Evolutionary conservation across 139 green algal genomes (phyloP).

Genomic region (Chlorella sp.): DNA sequence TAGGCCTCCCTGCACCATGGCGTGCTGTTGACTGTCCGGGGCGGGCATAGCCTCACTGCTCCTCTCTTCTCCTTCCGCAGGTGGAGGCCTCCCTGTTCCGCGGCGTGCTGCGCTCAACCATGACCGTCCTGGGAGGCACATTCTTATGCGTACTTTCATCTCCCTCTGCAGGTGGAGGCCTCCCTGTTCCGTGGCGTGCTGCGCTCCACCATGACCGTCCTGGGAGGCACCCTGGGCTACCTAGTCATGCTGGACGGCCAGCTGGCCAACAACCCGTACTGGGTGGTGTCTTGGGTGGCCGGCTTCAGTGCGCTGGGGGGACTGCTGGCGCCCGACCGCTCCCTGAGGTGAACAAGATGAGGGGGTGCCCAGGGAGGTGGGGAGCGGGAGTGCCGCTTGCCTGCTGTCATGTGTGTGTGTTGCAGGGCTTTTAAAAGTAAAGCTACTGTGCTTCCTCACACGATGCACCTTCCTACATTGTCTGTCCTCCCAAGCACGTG

Average conservation of each 20-base stretch:
- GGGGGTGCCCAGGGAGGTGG: not conserved
- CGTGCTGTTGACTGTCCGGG: too few species aligned
- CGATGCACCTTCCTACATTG: not conserved
- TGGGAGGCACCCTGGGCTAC: slow-evolving; percentile 23
- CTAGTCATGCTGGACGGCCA: slow-evolving; percentile 35
- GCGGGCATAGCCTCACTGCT: too few species aligned
- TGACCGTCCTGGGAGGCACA: not conserved
- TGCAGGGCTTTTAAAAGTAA: too few species aligned
- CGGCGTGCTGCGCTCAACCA: not conserved
- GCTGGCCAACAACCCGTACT: slow-evolving; percentile 33
- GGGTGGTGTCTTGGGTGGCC: not conserved
- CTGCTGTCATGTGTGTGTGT: not conserved
- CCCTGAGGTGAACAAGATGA: slow-evolving; percentile 8
- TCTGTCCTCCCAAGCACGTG: too few species aligned
- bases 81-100: slow-evolving; percentile 25
- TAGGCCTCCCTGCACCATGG: too few species aligned
- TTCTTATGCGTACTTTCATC: not conserved
- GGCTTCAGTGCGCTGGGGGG: not conserved
- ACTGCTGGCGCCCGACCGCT: slow-evolving; percentile 20
- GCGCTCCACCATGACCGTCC: slow-evolving; percentile 22
- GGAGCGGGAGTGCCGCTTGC: not conserved
- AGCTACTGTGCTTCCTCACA: not conserved
- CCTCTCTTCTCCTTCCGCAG: not conserved
- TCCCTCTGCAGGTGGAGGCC: slow-evolving; percentile 22
- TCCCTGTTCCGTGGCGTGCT: slow-evolving; percentile 26